Percentiles rank a stretch among this genome's conserved stretches.
Conservation (phyloP, 2,329 filamentous ascomycete genomes). For the Aspergillus fumigatiaffinis region DNA sequence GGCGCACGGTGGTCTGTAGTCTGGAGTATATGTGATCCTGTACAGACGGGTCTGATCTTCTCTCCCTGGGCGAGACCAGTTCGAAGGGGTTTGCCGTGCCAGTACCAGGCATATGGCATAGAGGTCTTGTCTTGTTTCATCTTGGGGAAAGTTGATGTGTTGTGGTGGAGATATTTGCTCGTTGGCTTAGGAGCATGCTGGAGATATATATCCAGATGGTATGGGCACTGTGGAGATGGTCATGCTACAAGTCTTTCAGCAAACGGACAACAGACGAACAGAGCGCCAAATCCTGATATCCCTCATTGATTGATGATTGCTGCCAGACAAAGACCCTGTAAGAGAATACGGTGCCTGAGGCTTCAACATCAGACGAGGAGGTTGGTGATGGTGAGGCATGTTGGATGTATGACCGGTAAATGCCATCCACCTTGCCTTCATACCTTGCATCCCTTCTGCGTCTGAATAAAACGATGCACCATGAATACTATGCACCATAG, state of each 20-base stretch:
- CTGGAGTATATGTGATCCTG: neutral
- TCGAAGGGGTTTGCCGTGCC: constrained; percentile 19
- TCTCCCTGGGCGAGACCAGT: constrained; percentile 13
- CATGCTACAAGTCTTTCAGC: neutral
- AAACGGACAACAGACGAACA: neutral
- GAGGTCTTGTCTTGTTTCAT: constrained; percentile 4
- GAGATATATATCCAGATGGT: neutral
- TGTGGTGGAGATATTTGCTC: neutral
- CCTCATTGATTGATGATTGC: neutral
- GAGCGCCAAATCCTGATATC: neutral
- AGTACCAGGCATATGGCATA: constrained; percentile 23
- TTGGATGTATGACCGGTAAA: neutral
- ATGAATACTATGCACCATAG: neutral
- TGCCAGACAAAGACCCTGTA: neutral
- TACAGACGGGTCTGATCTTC: constrained; percentile 10
- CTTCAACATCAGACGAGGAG: neutral
- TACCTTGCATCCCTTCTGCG: neutral
- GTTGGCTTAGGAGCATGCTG: neutral
- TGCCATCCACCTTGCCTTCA: neutral
- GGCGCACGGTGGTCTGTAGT: neutral
- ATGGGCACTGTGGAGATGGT: neutral
- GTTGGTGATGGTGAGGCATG: neutral
- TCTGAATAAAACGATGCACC: neutral
- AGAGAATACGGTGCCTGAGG: neutral
- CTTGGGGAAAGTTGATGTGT: neutral